Percentiles rank a stretch among this genome's conserved stretches.
Evolutionary conservation across 2,329 filamentous ascomycete genomes (phyloP).

Genomic region (Aspergillaceae sp.): DNA sequence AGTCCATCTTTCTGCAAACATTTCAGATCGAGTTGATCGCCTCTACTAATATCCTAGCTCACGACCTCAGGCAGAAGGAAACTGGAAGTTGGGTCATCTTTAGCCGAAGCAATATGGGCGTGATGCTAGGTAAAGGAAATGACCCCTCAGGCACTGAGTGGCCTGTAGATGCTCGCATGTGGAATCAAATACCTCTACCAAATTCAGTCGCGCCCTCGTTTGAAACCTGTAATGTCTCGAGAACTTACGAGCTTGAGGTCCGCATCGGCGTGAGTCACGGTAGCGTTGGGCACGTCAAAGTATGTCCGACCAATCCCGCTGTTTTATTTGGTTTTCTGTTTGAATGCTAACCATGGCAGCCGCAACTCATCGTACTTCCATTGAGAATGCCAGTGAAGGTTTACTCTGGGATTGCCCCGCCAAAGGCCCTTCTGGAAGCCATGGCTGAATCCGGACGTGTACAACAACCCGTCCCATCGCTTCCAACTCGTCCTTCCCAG

Average conservation of each 20-base stretch:
- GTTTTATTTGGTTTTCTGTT: not conserved
- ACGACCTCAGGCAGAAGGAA: constrained; percentile 64
- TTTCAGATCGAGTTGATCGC: constrained; percentile 76
- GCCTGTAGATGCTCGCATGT: constrained; percentile 61
- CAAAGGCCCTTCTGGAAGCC: constrained; percentile 63
- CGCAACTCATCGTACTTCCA: constrained; percentile 71
- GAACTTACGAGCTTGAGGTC: constrained; percentile 76
- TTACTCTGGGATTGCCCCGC: constrained; percentile 80
- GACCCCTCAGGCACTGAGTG: constrained; percentile 58
- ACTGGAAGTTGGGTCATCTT: constrained; percentile 66
- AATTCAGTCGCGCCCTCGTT: constrained; percentile 85
- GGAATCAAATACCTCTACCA: constrained; percentile 64
- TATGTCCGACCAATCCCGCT: constrained; percentile 25
- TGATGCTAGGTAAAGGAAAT: constrained; percentile 54
- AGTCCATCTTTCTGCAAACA: constrained; percentile 65
- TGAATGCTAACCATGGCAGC: constrained; percentile 29
- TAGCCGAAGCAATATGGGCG: constrained; percentile 60
- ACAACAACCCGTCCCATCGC: constrained; percentile 13
- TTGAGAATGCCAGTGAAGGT: constrained; percentile 71
- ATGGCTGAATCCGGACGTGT: constrained; percentile 33
- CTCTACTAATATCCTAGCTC: constrained; percentile 68
- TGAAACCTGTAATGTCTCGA: constrained; percentile 74
- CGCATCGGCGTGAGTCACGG: constrained; percentile 71
- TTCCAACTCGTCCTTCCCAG: constrained; percentile 14
- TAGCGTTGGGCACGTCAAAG: constrained; percentile 44